These are phyloP conservation scores for Verticillium klebahnii DNA, from an alignment of 2,329 filamentous ascomycete species.

Conservation along the genomic window DNA sequence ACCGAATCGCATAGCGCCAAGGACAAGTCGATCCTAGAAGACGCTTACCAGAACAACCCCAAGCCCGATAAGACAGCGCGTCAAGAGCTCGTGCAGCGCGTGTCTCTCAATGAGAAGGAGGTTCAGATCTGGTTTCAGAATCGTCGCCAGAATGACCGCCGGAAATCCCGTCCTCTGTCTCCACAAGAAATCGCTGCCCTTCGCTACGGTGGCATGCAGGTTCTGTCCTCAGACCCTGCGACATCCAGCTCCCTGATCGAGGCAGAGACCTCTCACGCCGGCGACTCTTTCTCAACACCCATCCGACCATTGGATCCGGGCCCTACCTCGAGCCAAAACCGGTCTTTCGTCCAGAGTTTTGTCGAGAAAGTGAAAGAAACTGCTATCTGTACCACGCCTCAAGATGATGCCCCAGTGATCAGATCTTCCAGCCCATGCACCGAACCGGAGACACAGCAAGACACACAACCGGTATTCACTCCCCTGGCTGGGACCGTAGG, in stretches of 20 bases:
- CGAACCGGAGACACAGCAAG: not conserved
- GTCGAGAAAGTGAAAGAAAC: not conserved
- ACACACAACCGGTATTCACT: slow-evolving; percentile 22
- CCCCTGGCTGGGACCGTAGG: slow-evolving; percentile 41
- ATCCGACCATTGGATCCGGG: not conserved
- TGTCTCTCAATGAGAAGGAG: slow-evolving; percentile 90
- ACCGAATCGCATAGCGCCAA: slow-evolving; percentile 55
- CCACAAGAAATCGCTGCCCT: slow-evolving; percentile 68
- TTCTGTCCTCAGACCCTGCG: slow-evolving; percentile 41
- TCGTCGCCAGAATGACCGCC: slow-evolving; percentile 83
- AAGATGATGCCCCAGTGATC: not conserved
- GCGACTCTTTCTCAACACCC: not conserved
- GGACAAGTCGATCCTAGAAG: slow-evolving; percentile 84
- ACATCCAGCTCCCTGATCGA: slow-evolving; percentile 17
- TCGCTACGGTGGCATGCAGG: slow-evolving; percentile 49
- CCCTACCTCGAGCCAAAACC: not conserved
- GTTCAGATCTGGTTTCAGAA: slow-evolving; percentile 99
- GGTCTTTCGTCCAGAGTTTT: not conserved
- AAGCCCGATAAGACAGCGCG: slow-evolving; percentile 91
- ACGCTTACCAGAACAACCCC: slow-evolving; percentile 76
- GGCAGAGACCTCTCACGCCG: not conserved
- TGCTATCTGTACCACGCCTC: not conserved
- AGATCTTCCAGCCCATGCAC: not conserved
- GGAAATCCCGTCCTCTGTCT: slow-evolving; percentile 79
- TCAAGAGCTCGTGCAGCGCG: slow-evolving; percentile 76